Conservation (phyloP, 305 asterid genomes). For the Solanum chacoense region DNA sequence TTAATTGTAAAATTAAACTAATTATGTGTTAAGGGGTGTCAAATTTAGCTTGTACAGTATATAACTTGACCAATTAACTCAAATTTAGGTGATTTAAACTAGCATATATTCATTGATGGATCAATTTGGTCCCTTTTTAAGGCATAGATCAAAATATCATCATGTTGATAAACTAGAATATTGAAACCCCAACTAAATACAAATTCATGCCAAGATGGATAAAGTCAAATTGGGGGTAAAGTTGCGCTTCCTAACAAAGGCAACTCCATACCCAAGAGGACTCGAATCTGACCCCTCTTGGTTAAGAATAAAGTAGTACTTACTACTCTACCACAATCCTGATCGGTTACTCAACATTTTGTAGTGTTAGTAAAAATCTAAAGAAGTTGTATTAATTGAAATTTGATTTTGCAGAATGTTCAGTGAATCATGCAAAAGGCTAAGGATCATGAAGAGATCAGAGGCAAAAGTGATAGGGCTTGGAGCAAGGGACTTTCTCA, state of each 20-base stretch:
- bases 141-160: too few species aligned
- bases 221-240: too few species aligned
- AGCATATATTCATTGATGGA: not conserved
- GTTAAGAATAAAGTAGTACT: accelerated
- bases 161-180: too few species aligned
- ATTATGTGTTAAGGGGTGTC: not conserved
- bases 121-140: not conserved
- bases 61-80: not conserved
- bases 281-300: too few species aligned
- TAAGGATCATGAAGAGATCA: conserved; percentile 69
- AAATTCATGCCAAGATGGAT: too few species aligned
- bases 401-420: conserved; percentile 47
- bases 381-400: not conserved
- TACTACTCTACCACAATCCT: not conserved
- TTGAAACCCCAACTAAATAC: too few species aligned
- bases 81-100: not conserved
- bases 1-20: not conserved
- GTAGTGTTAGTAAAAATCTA: not conserved
- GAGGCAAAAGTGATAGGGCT: conserved; percentile 48
- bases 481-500: conserved; percentile 38
- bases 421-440: conserved; percentile 54
- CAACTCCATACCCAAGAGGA: too few species aligned
- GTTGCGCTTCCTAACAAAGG: accelerated
- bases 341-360: not conserved
- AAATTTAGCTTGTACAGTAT: not conserved